These are phyloP conservation scores for Cladosporium sp. DNA, from an alignment of 2,329 filamentous ascomycete genomes.

Conservation along the genomic window DNA sequence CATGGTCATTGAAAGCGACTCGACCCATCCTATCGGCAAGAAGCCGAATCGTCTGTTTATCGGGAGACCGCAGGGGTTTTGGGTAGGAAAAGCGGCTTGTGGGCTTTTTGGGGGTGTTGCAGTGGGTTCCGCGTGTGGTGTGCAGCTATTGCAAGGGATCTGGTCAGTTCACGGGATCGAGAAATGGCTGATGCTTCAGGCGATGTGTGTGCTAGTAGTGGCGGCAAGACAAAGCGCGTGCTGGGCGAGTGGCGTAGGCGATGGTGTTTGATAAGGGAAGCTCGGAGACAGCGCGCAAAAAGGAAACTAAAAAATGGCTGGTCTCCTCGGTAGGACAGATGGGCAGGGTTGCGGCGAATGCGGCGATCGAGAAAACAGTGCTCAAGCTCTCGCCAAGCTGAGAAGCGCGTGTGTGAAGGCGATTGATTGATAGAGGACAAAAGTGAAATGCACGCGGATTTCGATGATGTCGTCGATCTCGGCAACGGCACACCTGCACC, in stretches of 20 bases:
- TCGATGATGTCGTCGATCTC: constrained; percentile 1
- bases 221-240: neutral
- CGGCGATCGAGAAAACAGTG: constrained; percentile 7
- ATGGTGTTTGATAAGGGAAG: neutral
- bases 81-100: neutral
- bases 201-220: neutral
- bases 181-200: neutral
- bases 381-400: neutral
- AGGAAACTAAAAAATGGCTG: constrained; percentile 8
- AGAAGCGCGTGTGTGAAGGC: neutral
- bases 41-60: constrained; percentile 36
- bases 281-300: constrained; percentile 6
- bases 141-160: constrained; percentile 8
- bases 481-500: no score
- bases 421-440: neutral
- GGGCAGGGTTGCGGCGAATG: constrained; percentile 6
- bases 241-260: neutral
- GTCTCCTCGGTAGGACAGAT: neutral
- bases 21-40: constrained; percentile 51
- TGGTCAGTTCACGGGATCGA: constrained; percentile 5
- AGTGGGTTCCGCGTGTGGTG: neutral
- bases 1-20: constrained; percentile 49
- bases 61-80: constrained; percentile 3
- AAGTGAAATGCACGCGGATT: neutral
- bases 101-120: neutral